Conservation (phyloP, 768 basidiomycete species). For the Xanthoconium purpureum region DNA sequence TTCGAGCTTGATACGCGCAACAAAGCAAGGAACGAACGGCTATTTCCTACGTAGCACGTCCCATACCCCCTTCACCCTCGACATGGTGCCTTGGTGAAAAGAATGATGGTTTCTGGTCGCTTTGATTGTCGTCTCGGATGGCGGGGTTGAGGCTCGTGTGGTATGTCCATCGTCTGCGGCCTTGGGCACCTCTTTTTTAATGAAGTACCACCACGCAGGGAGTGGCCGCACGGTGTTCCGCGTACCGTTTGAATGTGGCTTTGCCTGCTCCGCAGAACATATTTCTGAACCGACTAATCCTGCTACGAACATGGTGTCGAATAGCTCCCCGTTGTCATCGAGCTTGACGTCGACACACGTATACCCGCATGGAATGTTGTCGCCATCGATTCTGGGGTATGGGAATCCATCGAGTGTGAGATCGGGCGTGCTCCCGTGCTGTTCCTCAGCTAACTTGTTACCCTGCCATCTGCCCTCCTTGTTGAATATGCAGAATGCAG, state of each 20-base stretch:
- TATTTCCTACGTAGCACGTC: too few relatives aligned
- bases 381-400: neutral
- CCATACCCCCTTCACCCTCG: too few relatives aligned
- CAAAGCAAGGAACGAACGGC: too few relatives aligned
- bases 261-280: neutral
- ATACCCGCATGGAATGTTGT: neutral
- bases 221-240: neutral
- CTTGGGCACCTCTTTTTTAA: neutral
- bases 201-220: neutral
- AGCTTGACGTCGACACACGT: neutral
- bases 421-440: neutral
- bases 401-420: neutral
- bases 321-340: neutral
- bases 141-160: too few relatives aligned
- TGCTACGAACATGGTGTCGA: neutral
- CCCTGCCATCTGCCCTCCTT: neutral
- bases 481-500: neutral
- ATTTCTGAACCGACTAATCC: neutral
- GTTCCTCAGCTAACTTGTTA: neutral
- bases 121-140: too few relatives aligned
- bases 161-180: too few relatives aligned
- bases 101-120: too few relatives aligned
- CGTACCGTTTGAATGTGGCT: neutral
- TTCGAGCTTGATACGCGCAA: too few relatives aligned
- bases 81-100: too few relatives aligned